phyloP scores from a whole-genome alignment of 129 eudicot genomes.

The Mikania micrantha region DNA sequence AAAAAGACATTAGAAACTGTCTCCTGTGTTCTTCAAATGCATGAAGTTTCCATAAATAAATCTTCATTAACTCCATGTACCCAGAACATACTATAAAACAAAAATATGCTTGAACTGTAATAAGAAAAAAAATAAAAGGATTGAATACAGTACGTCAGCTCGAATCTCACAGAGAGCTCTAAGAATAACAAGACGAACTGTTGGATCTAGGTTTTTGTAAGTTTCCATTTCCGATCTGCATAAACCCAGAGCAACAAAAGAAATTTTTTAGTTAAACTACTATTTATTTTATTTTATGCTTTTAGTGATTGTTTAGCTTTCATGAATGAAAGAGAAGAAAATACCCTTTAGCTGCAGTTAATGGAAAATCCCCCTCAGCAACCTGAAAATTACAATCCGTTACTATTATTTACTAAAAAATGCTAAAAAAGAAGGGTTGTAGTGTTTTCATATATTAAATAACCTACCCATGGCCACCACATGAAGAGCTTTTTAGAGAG shows the following conservation, averaged over 20 bases:
- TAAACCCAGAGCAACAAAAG: conserved; percentile 17
- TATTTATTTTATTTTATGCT: background rate
- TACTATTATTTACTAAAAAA: conserved; percentile 2
- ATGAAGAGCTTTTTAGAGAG: conserved; percentile 60
- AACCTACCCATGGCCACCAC: conserved; percentile 98
- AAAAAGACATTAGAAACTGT: background rate
- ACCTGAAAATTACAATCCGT: conserved; percentile 45
- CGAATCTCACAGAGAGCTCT: conserved; percentile 92
- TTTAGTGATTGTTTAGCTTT: background rate
- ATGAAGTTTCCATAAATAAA: background rate
- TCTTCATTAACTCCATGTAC: background rate
- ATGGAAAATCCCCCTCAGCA: conserved; percentile 77
- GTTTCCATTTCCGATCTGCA: conserved; percentile 56
- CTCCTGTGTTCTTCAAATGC: background rate
- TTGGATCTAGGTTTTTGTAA: conserved; percentile 76
- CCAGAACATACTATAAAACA: background rate
- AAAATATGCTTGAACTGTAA: background rate
- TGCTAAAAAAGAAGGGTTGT: background rate
- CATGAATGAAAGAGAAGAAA: background rate
- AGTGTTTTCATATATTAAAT: background rate
- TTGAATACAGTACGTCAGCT: conserved; percentile 44
- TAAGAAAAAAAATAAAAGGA: conserved; percentile 7
- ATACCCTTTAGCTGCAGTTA: conserved; percentile 78
- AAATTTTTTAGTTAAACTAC: background rate
- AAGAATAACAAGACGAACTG: conserved; percentile 57